A percentile compares a stretch with the other conserved stretches of the same genome.
Evolutionary conservation across 441 rosid species (phyloP).

Genomic region (Metrosideros polymorpha): DNA sequence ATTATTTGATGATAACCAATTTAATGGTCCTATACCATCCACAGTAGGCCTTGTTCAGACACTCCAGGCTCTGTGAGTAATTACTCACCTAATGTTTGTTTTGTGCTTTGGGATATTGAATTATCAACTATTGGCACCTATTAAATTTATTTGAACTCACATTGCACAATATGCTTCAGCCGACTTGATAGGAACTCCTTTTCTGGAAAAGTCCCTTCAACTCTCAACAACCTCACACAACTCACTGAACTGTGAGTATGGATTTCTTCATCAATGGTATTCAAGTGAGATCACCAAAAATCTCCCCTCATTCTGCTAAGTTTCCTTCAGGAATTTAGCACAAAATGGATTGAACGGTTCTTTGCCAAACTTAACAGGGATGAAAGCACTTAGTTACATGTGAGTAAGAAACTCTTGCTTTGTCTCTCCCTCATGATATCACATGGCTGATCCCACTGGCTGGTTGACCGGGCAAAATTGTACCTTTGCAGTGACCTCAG

Average conservation of each 20-base stretch:
- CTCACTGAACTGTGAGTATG: constrained; percentile 66
- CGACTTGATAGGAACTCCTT: constrained; percentile 87
- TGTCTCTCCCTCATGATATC: neutral
- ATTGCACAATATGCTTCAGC: constrained; percentile 30
- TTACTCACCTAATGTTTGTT: neutral
- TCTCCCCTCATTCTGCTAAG: neutral
- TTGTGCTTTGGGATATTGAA: neutral
- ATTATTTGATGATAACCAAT: constrained; percentile 74
- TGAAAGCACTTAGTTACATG: constrained; percentile 72
- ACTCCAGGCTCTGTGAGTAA: constrained; percentile 96
- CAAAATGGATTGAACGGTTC: constrained; percentile 62
- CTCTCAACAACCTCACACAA: constrained; percentile 59
- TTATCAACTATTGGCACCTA: neutral
- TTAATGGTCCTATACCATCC: constrained; percentile 62
- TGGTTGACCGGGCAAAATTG: neutral
- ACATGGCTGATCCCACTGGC: neutral
- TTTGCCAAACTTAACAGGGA: constrained; percentile 59
- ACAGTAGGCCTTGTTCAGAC: constrained; percentile 60
- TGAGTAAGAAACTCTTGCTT: constrained; percentile 17
- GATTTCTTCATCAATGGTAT: neutral
- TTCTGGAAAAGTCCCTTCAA: constrained; percentile 54
- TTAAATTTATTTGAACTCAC: neutral
- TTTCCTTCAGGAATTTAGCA: constrained; percentile 61
- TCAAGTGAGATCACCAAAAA: neutral
- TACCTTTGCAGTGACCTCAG: constrained; percentile 71